Conservation (phyloP, 2,329 filamentous ascomycete genomes). For the Epichloe scottii region DNA sequence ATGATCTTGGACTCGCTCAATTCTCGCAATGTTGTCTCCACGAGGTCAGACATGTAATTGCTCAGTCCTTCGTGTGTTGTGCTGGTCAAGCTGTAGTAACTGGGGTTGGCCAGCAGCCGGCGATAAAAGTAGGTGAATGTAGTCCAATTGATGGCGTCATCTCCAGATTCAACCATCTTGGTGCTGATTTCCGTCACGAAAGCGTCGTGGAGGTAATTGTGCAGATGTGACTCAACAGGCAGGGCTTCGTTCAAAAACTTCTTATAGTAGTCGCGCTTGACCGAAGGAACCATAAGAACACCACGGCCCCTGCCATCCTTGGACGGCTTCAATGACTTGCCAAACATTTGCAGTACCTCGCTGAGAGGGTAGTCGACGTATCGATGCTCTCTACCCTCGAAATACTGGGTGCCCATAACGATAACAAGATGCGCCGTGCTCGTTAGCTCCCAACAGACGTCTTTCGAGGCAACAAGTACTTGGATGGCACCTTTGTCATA, state of each 20-base stretch:
- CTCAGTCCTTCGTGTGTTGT: constrained; percentile 89
- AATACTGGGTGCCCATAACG: constrained; percentile 97
- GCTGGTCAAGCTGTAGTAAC: constrained; percentile 84
- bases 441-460: constrained; percentile 93
- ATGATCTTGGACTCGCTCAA: constrained; percentile 89
- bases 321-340: constrained; percentile 70
- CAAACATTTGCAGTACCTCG: constrained; percentile 96
- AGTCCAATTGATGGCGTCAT: constrained; percentile 96
- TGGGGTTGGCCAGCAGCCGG: constrained; percentile 85
- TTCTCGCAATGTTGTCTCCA: constrained; percentile 86
- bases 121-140: constrained; percentile 99
- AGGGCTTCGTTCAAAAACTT: constrained; percentile 96
- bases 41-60: constrained; percentile 83
- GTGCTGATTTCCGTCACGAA: constrained; percentile 97
- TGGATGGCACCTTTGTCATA: constrained; percentile 85
- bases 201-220: constrained; percentile 84
- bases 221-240: constrained; percentile 87
- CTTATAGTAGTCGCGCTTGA: constrained; percentile 96
- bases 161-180: constrained; percentile 86
- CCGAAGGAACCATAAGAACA: constrained; percentile 90
- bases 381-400: constrained; percentile 89
- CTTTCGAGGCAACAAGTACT: constrained; percentile 61
- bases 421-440: constrained; percentile 81
- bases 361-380: constrained; percentile 94
- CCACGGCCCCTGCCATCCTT: constrained; percentile 74